Conservation (phyloP, 2,329 filamentous ascomycete genomes). For the Rhynchosporium agropyri region DNA sequence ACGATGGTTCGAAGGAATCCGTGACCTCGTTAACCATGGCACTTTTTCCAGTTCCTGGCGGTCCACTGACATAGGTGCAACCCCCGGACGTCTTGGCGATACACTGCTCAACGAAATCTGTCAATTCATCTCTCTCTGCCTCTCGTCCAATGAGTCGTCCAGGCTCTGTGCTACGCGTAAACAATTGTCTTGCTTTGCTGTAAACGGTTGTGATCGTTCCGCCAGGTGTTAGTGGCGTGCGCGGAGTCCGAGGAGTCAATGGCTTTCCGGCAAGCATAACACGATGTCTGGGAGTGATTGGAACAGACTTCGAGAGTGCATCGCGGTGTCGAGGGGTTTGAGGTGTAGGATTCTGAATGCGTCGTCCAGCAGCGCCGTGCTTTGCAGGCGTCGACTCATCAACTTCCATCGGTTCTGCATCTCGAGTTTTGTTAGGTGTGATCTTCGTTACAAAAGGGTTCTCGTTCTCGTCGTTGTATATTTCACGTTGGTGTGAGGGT, state of each 20-base stretch:
- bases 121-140: slow-evolving; percentile 64
- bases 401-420: slow-evolving; percentile 49
- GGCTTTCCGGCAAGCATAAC: slow-evolving; percentile 76
- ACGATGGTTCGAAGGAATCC: slow-evolving; percentile 54
- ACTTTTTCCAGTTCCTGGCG: slow-evolving; percentile 95
- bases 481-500: slow-evolving; percentile 46
- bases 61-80: slow-evolving; percentile 93
- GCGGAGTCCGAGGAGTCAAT: slow-evolving; percentile 76
- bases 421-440: slow-evolving; percentile 40
- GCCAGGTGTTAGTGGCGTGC: slow-evolving; percentile 71
- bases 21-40: slow-evolving; percentile 86
- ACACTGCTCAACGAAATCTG: slow-evolving; percentile 67
- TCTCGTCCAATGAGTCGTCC: slow-evolving; percentile 42
- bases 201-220: slow-evolving; percentile 73
- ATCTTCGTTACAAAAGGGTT: slow-evolving; percentile 54
- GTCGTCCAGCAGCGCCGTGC: slow-evolving; percentile 48
- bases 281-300: slow-evolving; percentile 80
- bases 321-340: slow-evolving; percentile 79
- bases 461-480: slow-evolving; percentile 68
- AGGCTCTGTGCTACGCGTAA: slow-evolving; percentile 60
- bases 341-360: slow-evolving; percentile 63
- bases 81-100: slow-evolving; percentile 65
- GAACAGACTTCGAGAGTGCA: slow-evolving; percentile 68
- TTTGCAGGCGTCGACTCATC: slow-evolving; percentile 51
- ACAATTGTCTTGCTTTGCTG: slow-evolving; percentile 83